phyloP scores from a whole-genome alignment of 768 basidiomycete species.

The Mycena haematopus region DNA sequence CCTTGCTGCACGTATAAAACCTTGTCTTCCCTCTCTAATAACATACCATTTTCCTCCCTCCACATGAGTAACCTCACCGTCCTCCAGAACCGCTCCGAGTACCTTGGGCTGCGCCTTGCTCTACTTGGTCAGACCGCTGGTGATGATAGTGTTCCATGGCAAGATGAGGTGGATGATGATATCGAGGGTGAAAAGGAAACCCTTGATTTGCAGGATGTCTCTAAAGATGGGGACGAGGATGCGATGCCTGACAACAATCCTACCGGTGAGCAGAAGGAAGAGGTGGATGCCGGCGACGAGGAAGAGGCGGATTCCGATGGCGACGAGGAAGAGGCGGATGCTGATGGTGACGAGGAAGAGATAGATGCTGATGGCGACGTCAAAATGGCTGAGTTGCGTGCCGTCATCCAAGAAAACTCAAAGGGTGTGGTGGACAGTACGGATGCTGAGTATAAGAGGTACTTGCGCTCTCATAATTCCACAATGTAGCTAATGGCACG shows the following conservation, averaged over 20 bases:
- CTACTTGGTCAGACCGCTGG: too few species aligned
- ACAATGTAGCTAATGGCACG: not conserved
- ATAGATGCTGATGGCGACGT: constrained; percentile 17
- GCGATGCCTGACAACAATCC: too few species aligned
- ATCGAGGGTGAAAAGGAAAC: constrained; percentile 2
- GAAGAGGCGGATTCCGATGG: too few species aligned
- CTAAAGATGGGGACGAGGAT: not conserved
- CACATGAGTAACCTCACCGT: constrained; percentile 1
- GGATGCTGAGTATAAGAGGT: not conserved
- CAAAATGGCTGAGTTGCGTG: constrained; percentile 8
- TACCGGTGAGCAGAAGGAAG: too few species aligned
- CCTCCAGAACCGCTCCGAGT: too few species aligned
- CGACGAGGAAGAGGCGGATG: not conserved
- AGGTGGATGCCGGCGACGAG: too few species aligned
- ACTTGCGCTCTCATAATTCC: too few species aligned
- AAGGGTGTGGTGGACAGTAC: constrained; percentile 41
- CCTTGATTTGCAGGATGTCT: not conserved
- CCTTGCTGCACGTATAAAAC: too few species aligned
- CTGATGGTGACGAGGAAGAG: not conserved
- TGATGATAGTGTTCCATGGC: not conserved
- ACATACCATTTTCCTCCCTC: not conserved
- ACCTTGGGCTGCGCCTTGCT: too few species aligned
- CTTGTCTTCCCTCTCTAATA: constrained; percentile 8
- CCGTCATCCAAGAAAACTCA: constrained; percentile 32
- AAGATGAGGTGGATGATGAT: not conserved